Evolutionary conservation across 129 eudicot genomes (phyloP).

Genomic region (Arctium lappa): DNA sequence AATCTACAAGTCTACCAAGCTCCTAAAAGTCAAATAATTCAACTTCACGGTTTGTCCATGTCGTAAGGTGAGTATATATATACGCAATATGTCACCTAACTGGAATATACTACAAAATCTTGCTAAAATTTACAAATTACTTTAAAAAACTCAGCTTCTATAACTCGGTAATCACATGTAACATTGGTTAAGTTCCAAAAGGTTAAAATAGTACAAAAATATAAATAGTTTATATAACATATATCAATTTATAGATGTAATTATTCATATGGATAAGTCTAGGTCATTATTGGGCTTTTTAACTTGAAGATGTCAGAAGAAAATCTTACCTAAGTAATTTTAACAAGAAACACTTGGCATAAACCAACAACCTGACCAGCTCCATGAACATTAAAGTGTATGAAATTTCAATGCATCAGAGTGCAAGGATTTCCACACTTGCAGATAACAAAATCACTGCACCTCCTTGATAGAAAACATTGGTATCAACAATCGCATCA

Average conservation of each 20-base stretch:
- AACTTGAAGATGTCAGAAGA: neutral
- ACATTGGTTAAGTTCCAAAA: neutral
- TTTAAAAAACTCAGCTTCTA: neutral
- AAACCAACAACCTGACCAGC: neutral
- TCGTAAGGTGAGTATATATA: neutral
- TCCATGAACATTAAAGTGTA: neutral
- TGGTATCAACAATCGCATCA: neutral
- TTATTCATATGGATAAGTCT: neutral
- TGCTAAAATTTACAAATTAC: neutral
- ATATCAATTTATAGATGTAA: neutral
- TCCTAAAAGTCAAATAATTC: neutral
- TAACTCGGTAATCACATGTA: neutral
- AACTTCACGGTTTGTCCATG: neutral
- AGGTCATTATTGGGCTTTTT: neutral
- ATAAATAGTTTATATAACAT: neutral
- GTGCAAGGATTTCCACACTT: neutral
- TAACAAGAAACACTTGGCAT: neutral
- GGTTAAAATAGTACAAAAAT: neutral
- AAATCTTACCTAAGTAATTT: neutral
- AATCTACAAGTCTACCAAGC: neutral
- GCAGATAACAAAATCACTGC: neutral
- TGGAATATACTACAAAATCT: neutral
- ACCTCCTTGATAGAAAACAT: neutral
- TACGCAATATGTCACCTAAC: neutral
- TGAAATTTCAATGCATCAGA: neutral